These are phyloP conservation scores for Epichloe aotearoae DNA, from an alignment of 2,329 filamentous ascomycete genomes.

Conservation along the genomic window DNA sequence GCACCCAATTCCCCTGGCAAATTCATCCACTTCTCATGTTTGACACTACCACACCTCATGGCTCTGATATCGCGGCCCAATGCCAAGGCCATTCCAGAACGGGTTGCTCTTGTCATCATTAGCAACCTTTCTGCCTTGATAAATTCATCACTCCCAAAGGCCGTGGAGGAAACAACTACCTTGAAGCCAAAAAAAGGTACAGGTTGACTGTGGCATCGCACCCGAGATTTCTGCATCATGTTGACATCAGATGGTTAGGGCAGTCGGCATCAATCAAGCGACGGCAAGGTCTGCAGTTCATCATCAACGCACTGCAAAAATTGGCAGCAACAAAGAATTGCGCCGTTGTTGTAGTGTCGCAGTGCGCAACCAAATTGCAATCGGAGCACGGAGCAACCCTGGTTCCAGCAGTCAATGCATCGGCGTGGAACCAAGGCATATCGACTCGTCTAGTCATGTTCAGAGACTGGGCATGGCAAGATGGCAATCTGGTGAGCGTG, in stretches of 20 bases:
- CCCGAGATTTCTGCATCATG: background rate
- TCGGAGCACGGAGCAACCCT: slow-evolving; percentile 53
- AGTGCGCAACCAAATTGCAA: slow-evolving; percentile 72
- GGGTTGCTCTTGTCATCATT: slow-evolving; percentile 58
- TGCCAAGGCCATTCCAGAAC: slow-evolving; percentile 43
- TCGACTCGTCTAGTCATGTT: slow-evolving; percentile 65
- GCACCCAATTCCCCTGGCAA: slow-evolving; percentile 13
- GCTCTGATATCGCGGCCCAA: slow-evolving; percentile 61
- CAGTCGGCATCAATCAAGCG: slow-evolving; percentile 28
- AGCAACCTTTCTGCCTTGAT: slow-evolving; percentile 68
- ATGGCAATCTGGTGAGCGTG: slow-evolving; percentile 31
- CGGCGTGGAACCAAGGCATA: slow-evolving; percentile 69
- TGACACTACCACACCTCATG: slow-evolving; percentile 58
- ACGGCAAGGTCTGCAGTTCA: slow-evolving; percentile 40
- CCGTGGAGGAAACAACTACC: slow-evolving; percentile 24
- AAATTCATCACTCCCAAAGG: slow-evolving; percentile 61
- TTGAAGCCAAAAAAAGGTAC: slow-evolving; percentile 28
- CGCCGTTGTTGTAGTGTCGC: slow-evolving; percentile 63
- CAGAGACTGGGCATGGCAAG: slow-evolving; percentile 54
- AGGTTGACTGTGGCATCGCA: background rate
- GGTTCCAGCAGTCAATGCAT: slow-evolving; percentile 59
- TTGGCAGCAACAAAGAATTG: slow-evolving; percentile 61
- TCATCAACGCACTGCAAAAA: slow-evolving; percentile 60
- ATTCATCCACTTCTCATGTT: slow-evolving; percentile 37
- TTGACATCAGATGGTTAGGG: slow-evolving; percentile 15